A percentile compares a stretch with the other conserved stretches of the same genome.
phyloP scores from a whole-genome alignment of 169 alveolate species.

The Babesia ovata region DNA sequence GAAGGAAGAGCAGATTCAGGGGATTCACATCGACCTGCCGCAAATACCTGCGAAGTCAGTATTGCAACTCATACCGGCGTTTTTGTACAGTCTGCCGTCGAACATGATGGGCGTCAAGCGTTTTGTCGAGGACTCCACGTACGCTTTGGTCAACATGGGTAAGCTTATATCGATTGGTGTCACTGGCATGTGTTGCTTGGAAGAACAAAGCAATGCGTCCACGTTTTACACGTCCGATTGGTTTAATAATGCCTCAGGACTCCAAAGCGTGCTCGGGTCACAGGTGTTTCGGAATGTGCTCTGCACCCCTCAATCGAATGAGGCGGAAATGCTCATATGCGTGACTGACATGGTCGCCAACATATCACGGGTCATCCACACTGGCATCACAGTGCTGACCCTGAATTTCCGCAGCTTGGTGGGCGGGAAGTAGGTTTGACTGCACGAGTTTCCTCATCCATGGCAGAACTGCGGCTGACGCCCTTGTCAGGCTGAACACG shows the following conservation, averaged over 20 bases:
- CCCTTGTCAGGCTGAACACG: slow-evolving; percentile 57
- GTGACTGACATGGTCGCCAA: slow-evolving; percentile 28
- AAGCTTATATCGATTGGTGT: neutral
- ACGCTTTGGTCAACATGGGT: slow-evolving; percentile 16
- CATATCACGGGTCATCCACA: slow-evolving; percentile 7
- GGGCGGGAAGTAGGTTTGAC: slow-evolving; percentile 54
- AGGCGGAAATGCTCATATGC: slow-evolving; percentile 54
- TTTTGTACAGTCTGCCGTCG: slow-evolving; percentile 10
- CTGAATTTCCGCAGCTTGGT: slow-evolving; percentile 50
- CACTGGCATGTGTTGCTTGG: neutral
- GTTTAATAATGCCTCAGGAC: slow-evolving; percentile 9
- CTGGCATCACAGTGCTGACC: slow-evolving; percentile 27
- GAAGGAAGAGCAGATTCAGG: slow-evolving; percentile 26
- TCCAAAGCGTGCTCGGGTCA: slow-evolving; percentile 19
- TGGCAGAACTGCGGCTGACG: slow-evolving; percentile 52
- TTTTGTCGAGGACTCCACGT: slow-evolving; percentile 15
- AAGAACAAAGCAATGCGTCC: neutral
- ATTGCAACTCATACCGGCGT: slow-evolving; percentile 3
- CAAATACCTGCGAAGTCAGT: neutral
- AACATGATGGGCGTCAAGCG: slow-evolving; percentile 32
- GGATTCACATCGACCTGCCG: slow-evolving; percentile 2
- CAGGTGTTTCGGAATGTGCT: slow-evolving; percentile 28
- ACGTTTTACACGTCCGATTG: neutral
- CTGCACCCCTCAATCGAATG: slow-evolving; percentile 49
- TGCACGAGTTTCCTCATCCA: neutral